A percentile compares a stretch with the other conserved stretches of the same genome.
These are phyloP conservation scores for Acacia melanoxylon DNA, from an alignment of 306 rosid species.

Conservation along the genomic window DNA sequence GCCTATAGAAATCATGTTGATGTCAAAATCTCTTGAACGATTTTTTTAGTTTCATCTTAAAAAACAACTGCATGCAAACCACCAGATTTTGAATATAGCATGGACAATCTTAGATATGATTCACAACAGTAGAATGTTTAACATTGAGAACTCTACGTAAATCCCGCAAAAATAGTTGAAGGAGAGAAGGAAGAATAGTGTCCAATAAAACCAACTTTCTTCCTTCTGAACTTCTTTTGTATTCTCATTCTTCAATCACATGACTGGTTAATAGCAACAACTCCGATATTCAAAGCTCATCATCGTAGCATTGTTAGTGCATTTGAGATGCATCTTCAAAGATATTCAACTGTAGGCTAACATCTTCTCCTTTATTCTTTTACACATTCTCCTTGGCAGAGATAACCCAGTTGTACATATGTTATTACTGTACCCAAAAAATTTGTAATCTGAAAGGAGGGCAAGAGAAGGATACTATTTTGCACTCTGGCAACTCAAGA, in stretches of 20 bases:
- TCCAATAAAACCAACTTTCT: not conserved
- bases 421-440: not conserved
- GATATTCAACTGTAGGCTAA: not conserved
- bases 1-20: conserved; percentile 52
- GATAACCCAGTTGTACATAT: not conserved
- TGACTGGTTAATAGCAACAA: not conserved
- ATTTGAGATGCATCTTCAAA: not conserved
- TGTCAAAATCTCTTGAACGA: conserved; percentile 25
- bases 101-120: conserved; percentile 1
- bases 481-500: not conserved
- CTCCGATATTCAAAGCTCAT: not conserved
- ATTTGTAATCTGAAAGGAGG: not conserved
- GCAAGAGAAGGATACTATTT: not conserved
- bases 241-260: not conserved
- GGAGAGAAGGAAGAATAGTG: not conserved
- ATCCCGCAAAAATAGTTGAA: not conserved
- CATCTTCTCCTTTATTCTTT: not conserved
- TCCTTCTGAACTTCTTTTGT: not conserved
- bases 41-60: conserved; percentile 3
- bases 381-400: not conserved
- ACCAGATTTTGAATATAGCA: conserved; percentile 26
- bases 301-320: not conserved
- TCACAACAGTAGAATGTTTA: not conserved
- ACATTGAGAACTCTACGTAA: conserved; percentile 1
- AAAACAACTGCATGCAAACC: not conserved